Percentiles rank a stretch among this genome's conserved stretches.
Evolutionary conservation across 306 rosid genomes (phyloP).

Genomic region (Lagenaria siceraria): DNA sequence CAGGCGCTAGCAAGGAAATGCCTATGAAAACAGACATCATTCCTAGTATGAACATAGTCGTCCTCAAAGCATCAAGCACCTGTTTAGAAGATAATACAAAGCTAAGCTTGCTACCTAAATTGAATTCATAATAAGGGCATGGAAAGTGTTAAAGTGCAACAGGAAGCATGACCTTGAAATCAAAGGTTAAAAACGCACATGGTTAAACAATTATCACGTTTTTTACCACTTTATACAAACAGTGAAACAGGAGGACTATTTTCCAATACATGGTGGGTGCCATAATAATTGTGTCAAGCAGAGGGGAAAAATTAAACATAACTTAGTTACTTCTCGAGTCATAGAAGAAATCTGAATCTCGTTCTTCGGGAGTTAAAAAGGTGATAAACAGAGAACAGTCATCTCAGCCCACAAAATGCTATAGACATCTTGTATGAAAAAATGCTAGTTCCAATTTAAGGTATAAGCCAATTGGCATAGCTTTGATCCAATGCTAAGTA

Average conservation of each 20-base stretch:
- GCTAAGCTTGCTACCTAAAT: conserved; percentile 12
- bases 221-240: not conserved
- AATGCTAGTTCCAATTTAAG: not conserved
- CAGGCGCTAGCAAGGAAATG: conserved; percentile 93
- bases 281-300: not conserved
- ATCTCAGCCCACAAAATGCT: not conserved
- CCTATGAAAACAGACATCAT: conserved; percentile 83
- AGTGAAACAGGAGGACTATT: not conserved
- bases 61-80: conserved; percentile 85
- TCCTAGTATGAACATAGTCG: conserved; percentile 89
- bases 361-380: not conserved
- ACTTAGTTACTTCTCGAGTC: not conserved
- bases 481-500: not conserved
- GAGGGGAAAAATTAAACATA: not conserved
- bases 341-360: not conserved
- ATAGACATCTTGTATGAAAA: not conserved
- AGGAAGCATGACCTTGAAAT: not conserved
- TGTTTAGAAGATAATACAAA: conserved; percentile 26
- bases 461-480: not conserved
- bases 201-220: not conserved
- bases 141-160: not conserved
- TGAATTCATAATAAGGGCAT: not conserved
- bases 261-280: not conserved
- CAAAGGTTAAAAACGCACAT: not conserved
- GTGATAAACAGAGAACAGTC: not conserved